phyloP scores from a whole-genome alignment of 768 basidiomycete genomes.

The Suillus subalutaceus region DNA sequence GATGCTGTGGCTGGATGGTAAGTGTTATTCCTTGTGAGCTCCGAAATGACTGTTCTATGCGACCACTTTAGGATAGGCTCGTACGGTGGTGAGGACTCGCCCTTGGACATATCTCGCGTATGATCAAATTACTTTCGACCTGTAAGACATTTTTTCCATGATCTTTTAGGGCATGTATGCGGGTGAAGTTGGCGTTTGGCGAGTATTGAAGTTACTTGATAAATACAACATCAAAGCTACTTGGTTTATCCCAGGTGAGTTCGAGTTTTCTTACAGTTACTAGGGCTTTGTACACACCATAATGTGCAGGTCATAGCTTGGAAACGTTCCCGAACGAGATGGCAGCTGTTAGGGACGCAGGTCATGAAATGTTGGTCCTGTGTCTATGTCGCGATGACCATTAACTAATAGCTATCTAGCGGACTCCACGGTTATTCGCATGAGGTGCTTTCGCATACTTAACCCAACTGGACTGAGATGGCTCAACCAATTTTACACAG shows the following conservation, averaged over 20 bases:
- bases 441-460: conserved; percentile 40
- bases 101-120: conserved; percentile 65
- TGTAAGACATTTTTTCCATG: neutral
- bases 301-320: conserved; percentile 55
- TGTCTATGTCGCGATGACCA: neutral
- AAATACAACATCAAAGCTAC: conserved; percentile 68
- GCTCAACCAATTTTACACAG: conserved; percentile 27
- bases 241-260: conserved; percentile 70
- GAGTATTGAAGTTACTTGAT: conserved; percentile 66
- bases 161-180: conserved; percentile 59
- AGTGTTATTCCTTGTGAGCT: neutral
- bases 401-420: conserved; percentile 27
- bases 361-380: conserved; percentile 59
- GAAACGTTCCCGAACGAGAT: conserved; percentile 72
- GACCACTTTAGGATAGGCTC: conserved; percentile 54
- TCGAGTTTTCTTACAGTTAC: neutral
- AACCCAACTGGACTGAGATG: conserved; percentile 1
- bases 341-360: conserved; percentile 66
- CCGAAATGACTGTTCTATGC: neutral
- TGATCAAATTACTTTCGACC: conserved; percentile 6
- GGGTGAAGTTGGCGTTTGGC: conserved; percentile 67
- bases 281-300: conserved; percentile 4
- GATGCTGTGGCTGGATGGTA: conserved; percentile 76
- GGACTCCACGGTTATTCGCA: conserved; percentile 71
- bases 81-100: conserved; percentile 69